phyloP scores from a whole-genome alignment of 2,329 filamentous ascomycete species.

The Verticillium albo-atrum region DNA sequence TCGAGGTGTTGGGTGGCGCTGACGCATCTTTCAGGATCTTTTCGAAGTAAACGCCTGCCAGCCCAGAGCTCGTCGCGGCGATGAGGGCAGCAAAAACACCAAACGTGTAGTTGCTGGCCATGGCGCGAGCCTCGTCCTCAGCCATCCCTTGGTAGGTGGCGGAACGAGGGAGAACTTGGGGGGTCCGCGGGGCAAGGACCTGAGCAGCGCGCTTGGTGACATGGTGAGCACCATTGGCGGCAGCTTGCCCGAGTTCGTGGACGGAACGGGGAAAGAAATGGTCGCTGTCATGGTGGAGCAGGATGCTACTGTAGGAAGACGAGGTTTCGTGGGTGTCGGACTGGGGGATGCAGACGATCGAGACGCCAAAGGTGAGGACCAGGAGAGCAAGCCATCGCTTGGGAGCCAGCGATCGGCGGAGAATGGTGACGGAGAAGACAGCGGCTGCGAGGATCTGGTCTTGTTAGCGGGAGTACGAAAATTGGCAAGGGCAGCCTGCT shows the following conservation, averaged over 20 bases:
- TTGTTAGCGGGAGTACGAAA: neutral
- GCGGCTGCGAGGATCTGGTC: slow-evolving; percentile 76
- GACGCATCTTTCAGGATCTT: slow-evolving; percentile 88
- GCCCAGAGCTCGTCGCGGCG: slow-evolving; percentile 74
- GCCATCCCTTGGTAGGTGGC: slow-evolving; percentile 90
- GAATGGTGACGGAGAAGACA: slow-evolving; percentile 75
- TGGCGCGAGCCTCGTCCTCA: slow-evolving; percentile 48
- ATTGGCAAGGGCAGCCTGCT: slow-evolving; percentile 5
- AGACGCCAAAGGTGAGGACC: slow-evolving; percentile 76
- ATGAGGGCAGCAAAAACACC: slow-evolving; percentile 75
- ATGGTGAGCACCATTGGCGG: slow-evolving; percentile 38
- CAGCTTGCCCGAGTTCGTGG: slow-evolving; percentile 64
- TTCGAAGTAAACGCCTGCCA: slow-evolving; percentile 85
- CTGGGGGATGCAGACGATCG: slow-evolving; percentile 76
- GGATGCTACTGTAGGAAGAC: slow-evolving; percentile 51
- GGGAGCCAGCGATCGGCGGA: slow-evolving; percentile 64
- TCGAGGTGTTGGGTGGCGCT: slow-evolving; percentile 54
- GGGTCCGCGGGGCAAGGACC: slow-evolving; percentile 49
- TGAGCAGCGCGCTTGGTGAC: slow-evolving; percentile 42
- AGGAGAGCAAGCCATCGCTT: slow-evolving; percentile 79
- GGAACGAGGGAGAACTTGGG: slow-evolving; percentile 35
- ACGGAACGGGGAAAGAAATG: slow-evolving; percentile 75
- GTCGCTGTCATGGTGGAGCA: slow-evolving; percentile 59
- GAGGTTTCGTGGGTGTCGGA: slow-evolving; percentile 32
- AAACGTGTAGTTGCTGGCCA: slow-evolving; percentile 69